These are phyloP conservation scores for Theileria equi DNA, from an alignment of 169 alveolate species.

Conservation along the genomic window DNA sequence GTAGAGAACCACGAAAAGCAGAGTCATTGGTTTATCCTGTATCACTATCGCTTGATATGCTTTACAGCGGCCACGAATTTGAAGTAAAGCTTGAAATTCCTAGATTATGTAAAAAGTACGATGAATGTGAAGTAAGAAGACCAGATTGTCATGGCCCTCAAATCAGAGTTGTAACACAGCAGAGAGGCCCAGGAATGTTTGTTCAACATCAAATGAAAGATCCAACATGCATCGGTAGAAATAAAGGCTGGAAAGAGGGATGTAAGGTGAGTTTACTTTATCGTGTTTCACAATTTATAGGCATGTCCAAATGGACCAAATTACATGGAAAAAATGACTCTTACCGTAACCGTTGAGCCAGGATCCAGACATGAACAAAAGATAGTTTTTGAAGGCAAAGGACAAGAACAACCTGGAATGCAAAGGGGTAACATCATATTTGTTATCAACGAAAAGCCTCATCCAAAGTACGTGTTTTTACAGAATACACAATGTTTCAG, in stretches of 20 bases:
- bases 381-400: slow-evolving; percentile 77
- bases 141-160: slow-evolving; percentile 80
- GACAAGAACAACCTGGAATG: slow-evolving; percentile 76
- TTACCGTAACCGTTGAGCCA: slow-evolving; percentile 50
- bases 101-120: slow-evolving; percentile 72
- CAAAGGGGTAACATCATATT: slow-evolving; percentile 76
- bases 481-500: background rate
- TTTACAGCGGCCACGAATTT: slow-evolving; percentile 74
- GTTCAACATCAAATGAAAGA: slow-evolving; percentile 81
- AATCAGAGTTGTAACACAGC: slow-evolving; percentile 74
- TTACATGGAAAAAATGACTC: slow-evolving; percentile 24
- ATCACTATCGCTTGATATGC: slow-evolving; percentile 69
- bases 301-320: slow-evolving; percentile 77
- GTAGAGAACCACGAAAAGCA: slow-evolving; percentile 66
- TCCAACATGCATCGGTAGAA: slow-evolving; percentile 76
- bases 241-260: slow-evolving; percentile 77
- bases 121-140: slow-evolving; percentile 74
- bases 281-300: too few species aligned
- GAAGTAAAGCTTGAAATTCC: slow-evolving; percentile 65
- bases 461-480: slow-evolving; percentile 33
- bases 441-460: slow-evolving; percentile 66
- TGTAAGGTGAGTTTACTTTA: slow-evolving; percentile 51
- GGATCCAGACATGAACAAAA: slow-evolving; percentile 70
- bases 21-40: slow-evolving; percentile 71
- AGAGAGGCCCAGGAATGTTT: slow-evolving; percentile 82